phyloP scores from a whole-genome alignment of 2,329 filamentous ascomycete species.

The Coniella lustricola region DNA sequence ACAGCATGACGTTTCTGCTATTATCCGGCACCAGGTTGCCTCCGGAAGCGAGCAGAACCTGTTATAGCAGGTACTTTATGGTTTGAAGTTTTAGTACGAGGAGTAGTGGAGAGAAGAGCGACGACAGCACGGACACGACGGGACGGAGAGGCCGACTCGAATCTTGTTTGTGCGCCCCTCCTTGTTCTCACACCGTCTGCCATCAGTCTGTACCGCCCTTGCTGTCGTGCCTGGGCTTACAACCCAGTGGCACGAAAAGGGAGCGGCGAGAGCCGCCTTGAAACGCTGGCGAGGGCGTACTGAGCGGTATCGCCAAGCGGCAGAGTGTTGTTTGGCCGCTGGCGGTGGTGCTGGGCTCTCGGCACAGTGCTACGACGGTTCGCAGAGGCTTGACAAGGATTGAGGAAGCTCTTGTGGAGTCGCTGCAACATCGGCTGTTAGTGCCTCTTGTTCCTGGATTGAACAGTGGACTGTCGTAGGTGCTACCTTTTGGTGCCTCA shows the following conservation, averaged over 20 bases:
- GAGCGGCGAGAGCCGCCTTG: too few relatives aligned
- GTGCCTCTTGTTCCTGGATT: constrained; percentile 1
- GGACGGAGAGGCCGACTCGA: constrained; percentile 6
- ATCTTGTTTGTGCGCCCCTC: constrained; percentile 6
- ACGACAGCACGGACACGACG: not conserved
- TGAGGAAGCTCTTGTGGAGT: not conserved
- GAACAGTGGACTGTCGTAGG: not conserved
- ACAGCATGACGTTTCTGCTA: not conserved
- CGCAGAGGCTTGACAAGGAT: not conserved
- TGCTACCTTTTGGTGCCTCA: not conserved
- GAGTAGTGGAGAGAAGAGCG: not conserved
- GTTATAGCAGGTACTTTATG: not conserved
- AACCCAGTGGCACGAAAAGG: too few relatives aligned
- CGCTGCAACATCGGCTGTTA: constrained; percentile 2
- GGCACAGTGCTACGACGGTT: too few relatives aligned
- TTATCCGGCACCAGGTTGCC: not conserved
- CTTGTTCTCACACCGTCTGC: not conserved
- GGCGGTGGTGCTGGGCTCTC: not conserved
- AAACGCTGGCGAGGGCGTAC: too few relatives aligned
- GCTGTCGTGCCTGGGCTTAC: not conserved
- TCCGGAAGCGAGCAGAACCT: not conserved
- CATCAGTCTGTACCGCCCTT: not conserved
- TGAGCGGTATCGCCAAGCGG: too few relatives aligned
- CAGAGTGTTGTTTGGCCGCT: not conserved
- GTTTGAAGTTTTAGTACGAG: not conserved